phyloP scores from a whole-genome alignment of 2,329 filamentous ascomycete genomes.

The Colletotrichum gigasporum region DNA sequence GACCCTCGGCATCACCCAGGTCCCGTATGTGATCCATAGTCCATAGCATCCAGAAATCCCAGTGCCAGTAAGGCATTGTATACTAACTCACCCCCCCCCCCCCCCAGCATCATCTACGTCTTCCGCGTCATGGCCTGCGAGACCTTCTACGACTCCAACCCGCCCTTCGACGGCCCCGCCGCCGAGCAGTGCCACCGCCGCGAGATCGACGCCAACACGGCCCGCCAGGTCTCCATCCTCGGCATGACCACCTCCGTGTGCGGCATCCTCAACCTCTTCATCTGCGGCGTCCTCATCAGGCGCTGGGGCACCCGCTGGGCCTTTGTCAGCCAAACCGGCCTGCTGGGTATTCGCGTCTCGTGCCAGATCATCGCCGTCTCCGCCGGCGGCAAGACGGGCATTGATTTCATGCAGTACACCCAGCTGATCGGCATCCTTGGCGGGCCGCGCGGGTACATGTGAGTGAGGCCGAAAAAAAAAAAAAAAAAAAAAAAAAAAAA shows the following conservation, averaged over 20 bases:
- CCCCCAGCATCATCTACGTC: conserved; percentile 63
- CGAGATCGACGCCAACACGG: conserved; percentile 72
- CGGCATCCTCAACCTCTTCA: conserved; percentile 73
- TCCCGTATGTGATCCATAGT: conserved; percentile 54
- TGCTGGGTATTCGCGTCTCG: conserved; percentile 70
- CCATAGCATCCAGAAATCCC: too few species aligned
- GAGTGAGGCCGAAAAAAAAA: too few species aligned
- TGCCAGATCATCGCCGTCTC: conserved; percentile 73
- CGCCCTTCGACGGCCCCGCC: conserved; percentile 52
- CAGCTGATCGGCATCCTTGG: conserved; percentile 76
- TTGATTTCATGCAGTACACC: conserved; percentile 72
- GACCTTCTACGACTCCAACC: conserved; percentile 70
- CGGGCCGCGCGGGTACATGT: conserved; percentile 74
- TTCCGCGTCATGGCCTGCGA: conserved; percentile 80
- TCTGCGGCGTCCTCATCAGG: conserved; percentile 75
- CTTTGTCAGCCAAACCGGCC: conserved; percentile 69
- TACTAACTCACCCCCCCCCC: too few species aligned
- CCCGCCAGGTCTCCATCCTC: conserved; percentile 70
- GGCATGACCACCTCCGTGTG: conserved; percentile 75
- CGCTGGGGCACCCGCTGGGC: conserved; percentile 70
- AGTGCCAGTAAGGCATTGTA: too few species aligned
- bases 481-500: too few species aligned
- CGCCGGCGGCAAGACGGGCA: conserved; percentile 68
- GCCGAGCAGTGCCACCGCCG: conserved; percentile 67
- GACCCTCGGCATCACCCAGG: conserved; percentile 59